phyloP scores from a whole-genome alignment of 2,329 filamentous ascomycete genomes.

The Bipolaris cookei region DNA sequence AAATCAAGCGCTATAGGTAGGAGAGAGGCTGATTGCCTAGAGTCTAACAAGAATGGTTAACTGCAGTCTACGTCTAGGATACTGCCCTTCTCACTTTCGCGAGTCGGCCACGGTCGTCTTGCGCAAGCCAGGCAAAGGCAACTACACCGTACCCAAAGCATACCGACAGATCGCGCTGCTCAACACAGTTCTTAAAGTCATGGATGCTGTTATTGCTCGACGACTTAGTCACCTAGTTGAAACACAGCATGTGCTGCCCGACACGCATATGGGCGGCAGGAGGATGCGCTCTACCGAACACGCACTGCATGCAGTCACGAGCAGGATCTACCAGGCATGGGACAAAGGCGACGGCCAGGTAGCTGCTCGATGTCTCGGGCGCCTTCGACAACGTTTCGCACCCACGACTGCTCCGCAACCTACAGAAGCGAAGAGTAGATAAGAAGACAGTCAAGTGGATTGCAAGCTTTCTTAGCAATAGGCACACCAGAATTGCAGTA shows the following conservation, averaged over 20 bases:
- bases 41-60: slow-evolving; percentile 24
- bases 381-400: too few species aligned
- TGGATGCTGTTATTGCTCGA: slow-evolving; percentile 40
- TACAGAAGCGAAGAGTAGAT: slow-evolving; percentile 22
- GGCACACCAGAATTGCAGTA: too few species aligned
- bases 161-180: slow-evolving; percentile 38
- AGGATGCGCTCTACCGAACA: too few species aligned
- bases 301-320: too few species aligned
- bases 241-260: too few species aligned
- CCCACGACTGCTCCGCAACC: slow-evolving; percentile 30
- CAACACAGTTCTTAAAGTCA: slow-evolving; percentile 37
- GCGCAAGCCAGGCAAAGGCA: slow-evolving; percentile 35
- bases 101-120: too few species aligned
- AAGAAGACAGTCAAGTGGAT: slow-evolving; percentile 26
- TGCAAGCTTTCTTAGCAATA: slow-evolving; percentile 26
- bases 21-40: slow-evolving; percentile 3
- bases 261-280: too few species aligned
- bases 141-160: slow-evolving; percentile 33
- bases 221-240: too few species aligned
- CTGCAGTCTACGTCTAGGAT: slow-evolving; percentile 19
- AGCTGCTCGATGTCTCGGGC: too few species aligned
- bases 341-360: too few species aligned
- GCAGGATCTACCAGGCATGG: too few species aligned
- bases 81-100: slow-evolving; percentile 18
- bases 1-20: slow-evolving; percentile 19